Evolutionary conservation across 2,329 filamentous ascomycete species (phyloP).

Genomic region (Pleurostoma richardsiae): DNA sequence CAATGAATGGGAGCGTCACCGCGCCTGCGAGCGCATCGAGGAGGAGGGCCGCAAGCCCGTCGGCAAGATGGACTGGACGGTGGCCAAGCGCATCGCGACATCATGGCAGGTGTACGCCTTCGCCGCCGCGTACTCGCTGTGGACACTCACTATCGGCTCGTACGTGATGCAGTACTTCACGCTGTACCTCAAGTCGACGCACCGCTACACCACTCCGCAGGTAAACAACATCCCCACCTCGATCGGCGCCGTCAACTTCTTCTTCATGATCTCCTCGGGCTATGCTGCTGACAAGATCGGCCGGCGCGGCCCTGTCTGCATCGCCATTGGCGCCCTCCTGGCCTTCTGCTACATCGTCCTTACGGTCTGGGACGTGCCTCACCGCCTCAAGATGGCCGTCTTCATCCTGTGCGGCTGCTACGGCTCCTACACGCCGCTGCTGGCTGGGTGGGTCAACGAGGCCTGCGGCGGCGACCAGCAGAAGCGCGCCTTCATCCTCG

Average conservation of each 20-base stretch:
- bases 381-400: constrained; percentile 28
- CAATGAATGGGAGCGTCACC: constrained; percentile 51
- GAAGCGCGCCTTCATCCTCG: constrained; percentile 33
- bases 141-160: constrained; percentile 29
- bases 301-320: constrained; percentile 26
- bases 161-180: constrained; percentile 35
- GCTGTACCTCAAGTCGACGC: constrained; percentile 30
- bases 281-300: constrained; percentile 25
- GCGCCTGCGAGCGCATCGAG: constrained; percentile 65
- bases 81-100: constrained; percentile 29
- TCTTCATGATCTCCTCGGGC: constrained; percentile 27
- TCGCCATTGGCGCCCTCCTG: constrained; percentile 26
- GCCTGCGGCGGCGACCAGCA: constrained; percentile 35
- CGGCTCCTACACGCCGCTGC: constrained; percentile 33
- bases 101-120: constrained; percentile 41
- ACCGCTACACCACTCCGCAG: constrained; percentile 27
- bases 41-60: constrained; percentile 37
- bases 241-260: constrained; percentile 35
- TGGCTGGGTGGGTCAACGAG: constrained; percentile 34
- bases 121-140: constrained; percentile 29
- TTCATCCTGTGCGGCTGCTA: constrained; percentile 34
- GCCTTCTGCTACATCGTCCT: constrained; percentile 29
- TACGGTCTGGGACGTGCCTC: constrained; percentile 29
- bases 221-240: constrained; percentile 40
- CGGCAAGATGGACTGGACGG: constrained; percentile 27